Conservation (phyloP, 2,329 filamentous ascomycete genomes). For the Trichoderma sp. region DNA sequence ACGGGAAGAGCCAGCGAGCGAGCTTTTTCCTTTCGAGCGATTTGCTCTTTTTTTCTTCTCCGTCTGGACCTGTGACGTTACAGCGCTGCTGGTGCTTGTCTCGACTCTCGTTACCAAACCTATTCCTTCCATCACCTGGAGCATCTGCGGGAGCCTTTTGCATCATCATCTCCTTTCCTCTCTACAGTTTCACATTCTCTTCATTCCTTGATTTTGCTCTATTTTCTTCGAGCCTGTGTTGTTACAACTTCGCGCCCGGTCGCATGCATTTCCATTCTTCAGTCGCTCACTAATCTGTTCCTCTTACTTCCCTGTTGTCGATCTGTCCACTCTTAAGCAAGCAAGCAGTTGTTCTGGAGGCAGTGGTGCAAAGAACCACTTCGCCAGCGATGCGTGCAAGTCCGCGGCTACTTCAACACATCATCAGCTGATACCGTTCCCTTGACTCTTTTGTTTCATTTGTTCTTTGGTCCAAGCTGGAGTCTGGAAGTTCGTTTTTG, state of each 20-base stretch:
- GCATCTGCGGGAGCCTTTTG: conserved; percentile 4
- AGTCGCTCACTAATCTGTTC: not conserved
- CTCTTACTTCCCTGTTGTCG: not conserved
- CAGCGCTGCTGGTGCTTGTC: not conserved
- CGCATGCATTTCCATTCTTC: not conserved
- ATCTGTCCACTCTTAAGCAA: not conserved
- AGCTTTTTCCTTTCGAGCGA: too few species aligned
- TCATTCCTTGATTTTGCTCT: not conserved
- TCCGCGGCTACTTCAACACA: conserved; percentile 1
- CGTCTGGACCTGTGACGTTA: too few species aligned
- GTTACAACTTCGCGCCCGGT: conserved; percentile 5
- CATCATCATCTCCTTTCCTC: not conserved
- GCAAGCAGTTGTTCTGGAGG: not conserved
- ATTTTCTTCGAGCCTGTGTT: not conserved
- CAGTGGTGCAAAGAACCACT: not conserved
- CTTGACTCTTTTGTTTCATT: not conserved
- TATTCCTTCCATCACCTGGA: not conserved
- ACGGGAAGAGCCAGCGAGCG: not conserved
- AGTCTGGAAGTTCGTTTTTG: conserved; percentile 6
- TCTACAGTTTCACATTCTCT: not conserved
- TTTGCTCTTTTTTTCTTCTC: too few species aligned
- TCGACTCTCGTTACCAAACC: not conserved
- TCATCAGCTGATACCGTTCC: conserved; percentile 2
- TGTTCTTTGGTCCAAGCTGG: conserved; percentile 10
- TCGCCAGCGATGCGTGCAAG: not conserved